Evolutionary conservation across 768 basidiomycete species (phyloP).

Genomic region (Krasilnikovozyma curviuscula): DNA sequence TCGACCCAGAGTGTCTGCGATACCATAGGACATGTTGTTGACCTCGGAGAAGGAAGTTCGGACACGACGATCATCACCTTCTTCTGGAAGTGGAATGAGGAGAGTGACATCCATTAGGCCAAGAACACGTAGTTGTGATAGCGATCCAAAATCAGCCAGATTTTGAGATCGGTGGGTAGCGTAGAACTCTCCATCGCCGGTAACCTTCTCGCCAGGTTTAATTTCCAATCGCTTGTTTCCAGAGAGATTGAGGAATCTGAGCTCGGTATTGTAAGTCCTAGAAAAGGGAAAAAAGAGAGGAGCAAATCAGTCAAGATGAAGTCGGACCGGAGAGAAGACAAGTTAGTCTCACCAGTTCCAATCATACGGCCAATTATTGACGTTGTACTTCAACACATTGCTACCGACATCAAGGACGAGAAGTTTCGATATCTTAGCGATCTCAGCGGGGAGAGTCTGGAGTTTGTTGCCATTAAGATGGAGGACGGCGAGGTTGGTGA

Average conservation of each 20-base stretch:
- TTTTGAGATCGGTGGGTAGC: slow-evolving; percentile 24
- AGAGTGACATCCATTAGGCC: slow-evolving; percentile 89
- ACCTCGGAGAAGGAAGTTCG: slow-evolving; percentile 77
- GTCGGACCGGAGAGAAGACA: background rate
- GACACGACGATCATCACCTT: slow-evolving; percentile 66
- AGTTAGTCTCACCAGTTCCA: slow-evolving; percentile 72
- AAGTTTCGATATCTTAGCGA: slow-evolving; percentile 61
- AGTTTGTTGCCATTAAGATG: slow-evolving; percentile 88
- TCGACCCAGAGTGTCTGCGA: slow-evolving; percentile 73
- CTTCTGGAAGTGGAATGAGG: slow-evolving; percentile 39
- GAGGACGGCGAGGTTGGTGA: slow-evolving; percentile 49
- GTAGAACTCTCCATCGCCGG: slow-evolving; percentile 6
- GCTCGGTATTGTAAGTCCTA: slow-evolving; percentile 90
- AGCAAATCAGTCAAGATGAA: background rate
- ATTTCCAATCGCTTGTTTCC: slow-evolving; percentile 94
- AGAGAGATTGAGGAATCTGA: slow-evolving; percentile 86
- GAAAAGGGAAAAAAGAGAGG: background rate
- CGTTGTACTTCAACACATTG: slow-evolving; percentile 87
- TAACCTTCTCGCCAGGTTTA: slow-evolving; percentile 42
- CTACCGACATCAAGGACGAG: slow-evolving; percentile 77
- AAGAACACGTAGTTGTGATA: slow-evolving; percentile 65
- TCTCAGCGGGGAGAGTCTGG: slow-evolving; percentile 75
- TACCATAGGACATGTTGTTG: slow-evolving; percentile 84
- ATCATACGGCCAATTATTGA: slow-evolving; percentile 95
- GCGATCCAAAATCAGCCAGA: slow-evolving; percentile 67